A percentile compares a stretch with the other conserved stretches of the same genome.
phyloP scores from a whole-genome alignment of 352 stramenopile species.

The Pythium chondricola region DNA sequence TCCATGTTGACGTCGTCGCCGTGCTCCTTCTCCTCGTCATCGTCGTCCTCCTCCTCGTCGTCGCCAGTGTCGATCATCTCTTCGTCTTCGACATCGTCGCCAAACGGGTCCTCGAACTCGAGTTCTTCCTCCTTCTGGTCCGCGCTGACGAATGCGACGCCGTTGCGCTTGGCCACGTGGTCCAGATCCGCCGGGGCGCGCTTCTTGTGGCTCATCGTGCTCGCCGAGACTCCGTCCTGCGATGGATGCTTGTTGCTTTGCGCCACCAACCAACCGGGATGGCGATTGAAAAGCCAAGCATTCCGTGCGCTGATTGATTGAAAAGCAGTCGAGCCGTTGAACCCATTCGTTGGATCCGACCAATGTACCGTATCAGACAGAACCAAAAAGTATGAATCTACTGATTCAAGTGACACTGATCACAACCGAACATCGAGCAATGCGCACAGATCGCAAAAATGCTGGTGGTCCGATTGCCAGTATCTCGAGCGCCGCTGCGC shows the following conservation, averaged over 20 bases:
- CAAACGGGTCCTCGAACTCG: slow-evolving; percentile 86
- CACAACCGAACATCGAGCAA: neutral
- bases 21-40: slow-evolving; percentile 42
- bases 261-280: slow-evolving; percentile 20
- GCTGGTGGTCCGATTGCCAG: slow-evolving; percentile 27
- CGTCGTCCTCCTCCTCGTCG: slow-evolving; percentile 48
- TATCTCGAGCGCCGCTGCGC: neutral
- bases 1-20: slow-evolving; percentile 70
- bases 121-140: slow-evolving; percentile 57
- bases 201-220: slow-evolving; percentile 74
- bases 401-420: too few species aligned
- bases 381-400: too few species aligned
- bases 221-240: neutral
- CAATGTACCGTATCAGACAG: neutral
- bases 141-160: slow-evolving; percentile 24
- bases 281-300: slow-evolving; percentile 16
- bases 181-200: slow-evolving; percentile 41
- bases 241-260: slow-evolving; percentile 3
- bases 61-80: slow-evolving; percentile 83
- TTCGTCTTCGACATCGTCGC: slow-evolving; percentile 88
- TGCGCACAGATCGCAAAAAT: slow-evolving; percentile 7
- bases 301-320: slow-evolving; percentile 21
- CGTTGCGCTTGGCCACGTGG: slow-evolving; percentile 49
- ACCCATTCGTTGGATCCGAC: slow-evolving; percentile 21
- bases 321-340: slow-evolving; percentile 19